These are phyloP conservation scores for Jasminum sambac DNA, from an alignment of 257 asterid species.

Conservation along the genomic window DNA sequence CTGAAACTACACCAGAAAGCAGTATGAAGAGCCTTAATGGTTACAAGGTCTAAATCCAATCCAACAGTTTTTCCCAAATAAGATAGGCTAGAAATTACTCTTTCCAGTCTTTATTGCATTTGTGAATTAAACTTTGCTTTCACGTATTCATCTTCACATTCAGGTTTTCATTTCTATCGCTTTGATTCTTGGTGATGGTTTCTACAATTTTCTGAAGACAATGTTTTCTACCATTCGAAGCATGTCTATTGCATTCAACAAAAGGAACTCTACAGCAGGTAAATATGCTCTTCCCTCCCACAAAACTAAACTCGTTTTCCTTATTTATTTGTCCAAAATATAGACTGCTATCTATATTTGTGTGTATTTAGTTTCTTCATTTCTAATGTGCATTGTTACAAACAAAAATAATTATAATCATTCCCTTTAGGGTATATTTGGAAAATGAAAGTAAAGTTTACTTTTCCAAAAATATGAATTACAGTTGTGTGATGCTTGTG, in stretches of 20 bases:
- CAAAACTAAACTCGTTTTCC: too few relatives aligned
- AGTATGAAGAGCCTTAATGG: conserved; percentile 57
- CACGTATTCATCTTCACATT: background rate
- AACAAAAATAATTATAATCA: too few relatives aligned
- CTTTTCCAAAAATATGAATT: too few relatives aligned
- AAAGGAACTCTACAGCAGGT: conserved; percentile 26
- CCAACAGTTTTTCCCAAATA: background rate
- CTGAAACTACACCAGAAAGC: conserved; percentile 33
- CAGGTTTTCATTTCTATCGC: conserved; percentile 42
- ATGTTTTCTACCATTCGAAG: conserved; percentile 27
- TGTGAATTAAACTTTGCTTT: background rate
- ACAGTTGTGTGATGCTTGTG: too few relatives aligned
- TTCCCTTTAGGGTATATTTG: too few relatives aligned
- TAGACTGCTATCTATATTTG: too few relatives aligned
- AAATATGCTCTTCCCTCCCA: background rate
- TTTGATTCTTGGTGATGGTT: conserved; percentile 41
- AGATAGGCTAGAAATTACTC: background rate
- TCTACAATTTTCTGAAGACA: conserved; percentile 38
- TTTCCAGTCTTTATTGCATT: background rate
- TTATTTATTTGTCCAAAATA: too few relatives aligned
- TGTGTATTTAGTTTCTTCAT: too few relatives aligned
- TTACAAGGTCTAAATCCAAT: conserved; percentile 37
- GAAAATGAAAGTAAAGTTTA: too few relatives aligned
- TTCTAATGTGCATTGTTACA: too few relatives aligned
- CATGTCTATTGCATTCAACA: conserved; percentile 24